Evolutionary conservation across 345 rosid genomes (phyloP).

Genomic region (Heritiera littoralis): DNA sequence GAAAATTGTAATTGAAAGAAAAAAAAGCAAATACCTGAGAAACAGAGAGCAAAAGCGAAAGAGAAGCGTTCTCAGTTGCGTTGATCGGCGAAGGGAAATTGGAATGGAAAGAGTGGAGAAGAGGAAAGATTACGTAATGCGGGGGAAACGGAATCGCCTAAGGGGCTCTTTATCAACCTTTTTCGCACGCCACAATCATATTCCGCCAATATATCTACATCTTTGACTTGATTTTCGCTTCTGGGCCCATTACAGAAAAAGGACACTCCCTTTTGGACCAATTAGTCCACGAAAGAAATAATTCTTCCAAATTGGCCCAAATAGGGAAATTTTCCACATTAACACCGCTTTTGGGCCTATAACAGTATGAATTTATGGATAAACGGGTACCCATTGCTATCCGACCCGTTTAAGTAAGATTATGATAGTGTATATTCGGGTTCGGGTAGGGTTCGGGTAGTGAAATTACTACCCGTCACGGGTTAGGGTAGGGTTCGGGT

Average conservation of each 20-base stretch:
- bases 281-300: no score
- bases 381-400: no score
- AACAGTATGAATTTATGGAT: no score
- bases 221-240: neutral
- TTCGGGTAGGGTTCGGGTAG: no score
- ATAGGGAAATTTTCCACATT: no score
- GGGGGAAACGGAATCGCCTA: conserved; percentile 1
- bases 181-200: neutral
- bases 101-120: neutral
- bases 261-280: neutral
- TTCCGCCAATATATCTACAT: neutral
- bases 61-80: neutral
- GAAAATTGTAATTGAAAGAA: neutral
- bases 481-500: no score
- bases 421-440: no score
- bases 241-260: neutral
- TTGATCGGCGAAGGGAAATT: no score
- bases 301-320: neutral
- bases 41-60: neutral
- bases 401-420: no score
- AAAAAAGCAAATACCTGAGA: neutral
- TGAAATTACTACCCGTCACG: no score
- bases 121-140: neutral
- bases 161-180: neutral
- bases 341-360: no score